Percentiles rank a stretch among this genome's conserved stretches.
Conservation (phyloP, 2,329 filamentous ascomycete species). For the Pestalotiopsis sp. region DNA sequence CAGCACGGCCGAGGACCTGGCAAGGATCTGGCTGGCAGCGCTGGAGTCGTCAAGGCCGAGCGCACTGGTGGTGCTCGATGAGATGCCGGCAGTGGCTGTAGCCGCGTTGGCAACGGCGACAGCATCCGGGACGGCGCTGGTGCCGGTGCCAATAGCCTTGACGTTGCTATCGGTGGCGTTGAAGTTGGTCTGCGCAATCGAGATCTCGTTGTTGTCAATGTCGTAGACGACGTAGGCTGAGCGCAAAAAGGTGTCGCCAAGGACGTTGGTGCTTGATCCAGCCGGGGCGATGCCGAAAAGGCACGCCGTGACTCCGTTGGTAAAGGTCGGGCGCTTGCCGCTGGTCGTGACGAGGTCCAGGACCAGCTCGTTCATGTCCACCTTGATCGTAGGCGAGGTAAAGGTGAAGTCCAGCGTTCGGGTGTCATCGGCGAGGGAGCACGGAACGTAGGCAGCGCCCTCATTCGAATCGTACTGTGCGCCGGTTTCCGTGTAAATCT, state of each 20-base stretch:
- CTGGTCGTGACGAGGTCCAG: conserved; percentile 50
- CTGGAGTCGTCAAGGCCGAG: conserved; percentile 10
- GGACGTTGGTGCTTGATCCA: conserved; percentile 55
- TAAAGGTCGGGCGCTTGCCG: conserved; percentile 52
- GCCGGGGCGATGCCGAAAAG: conserved; percentile 69
- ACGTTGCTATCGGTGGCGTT: conserved; percentile 55
- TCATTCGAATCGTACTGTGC: conserved; percentile 55
- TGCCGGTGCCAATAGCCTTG: conserved; percentile 56
- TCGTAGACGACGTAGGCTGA: conserved; percentile 79
- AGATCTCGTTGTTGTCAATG: conserved; percentile 71
- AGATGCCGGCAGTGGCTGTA: conserved; percentile 48
- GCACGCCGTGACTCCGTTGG: conserved; percentile 59
- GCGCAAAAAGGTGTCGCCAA: conserved; percentile 76
- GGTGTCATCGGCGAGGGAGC: conserved; percentile 47
- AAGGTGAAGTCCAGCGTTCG: conserved; percentile 57
- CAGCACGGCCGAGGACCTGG: not conserved
- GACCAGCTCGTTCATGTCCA: conserved; percentile 62
- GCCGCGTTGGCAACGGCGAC: conserved; percentile 51
- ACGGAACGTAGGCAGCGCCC: conserved; percentile 64
- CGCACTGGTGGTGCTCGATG: not conserved
- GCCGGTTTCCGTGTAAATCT: conserved; percentile 44
- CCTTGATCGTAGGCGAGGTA: conserved; percentile 52
- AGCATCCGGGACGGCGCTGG: conserved; percentile 55
- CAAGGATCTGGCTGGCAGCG: not conserved
- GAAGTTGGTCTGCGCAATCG: conserved; percentile 68